Evolutionary conservation across 805 yeast genomes (phyloP).

Genomic region (Kodamaea laetipori): DNA sequence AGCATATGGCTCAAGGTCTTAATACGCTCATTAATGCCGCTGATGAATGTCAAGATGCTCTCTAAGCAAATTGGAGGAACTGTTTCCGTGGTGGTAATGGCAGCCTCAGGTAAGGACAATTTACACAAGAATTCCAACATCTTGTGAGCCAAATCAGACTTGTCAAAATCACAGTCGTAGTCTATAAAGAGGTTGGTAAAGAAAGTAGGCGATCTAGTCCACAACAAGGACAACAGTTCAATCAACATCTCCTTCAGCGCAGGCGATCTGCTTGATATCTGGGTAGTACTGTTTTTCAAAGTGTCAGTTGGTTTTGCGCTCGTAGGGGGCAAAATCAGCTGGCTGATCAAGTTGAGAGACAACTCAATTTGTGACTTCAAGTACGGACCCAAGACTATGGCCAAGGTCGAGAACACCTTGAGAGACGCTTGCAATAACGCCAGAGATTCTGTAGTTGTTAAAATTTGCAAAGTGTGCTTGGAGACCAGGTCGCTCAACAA

Average conservation of each 20-base stretch:
- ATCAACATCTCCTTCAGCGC: constrained; percentile 74
- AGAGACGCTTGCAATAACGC: constrained; percentile 73
- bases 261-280: constrained; percentile 30
- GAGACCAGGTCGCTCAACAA: constrained; percentile 80
- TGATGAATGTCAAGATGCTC: constrained; percentile 72
- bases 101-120: constrained; percentile 83
- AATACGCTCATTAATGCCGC: constrained; percentile 58
- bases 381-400: constrained; percentile 62
- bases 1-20: constrained; percentile 26
- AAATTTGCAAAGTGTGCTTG: constrained; percentile 78
- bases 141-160: constrained; percentile 71
- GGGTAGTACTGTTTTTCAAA: constrained; percentile 19
- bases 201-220: constrained; percentile 79
- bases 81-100: constrained; percentile 72
- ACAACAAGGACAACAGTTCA: constrained; percentile 78
- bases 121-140: constrained; percentile 72
- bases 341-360: constrained; percentile 63
- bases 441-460: constrained; percentile 73
- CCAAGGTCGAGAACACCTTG: constrained; percentile 71
- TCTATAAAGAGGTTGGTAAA: constrained; percentile 76
- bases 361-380: constrained; percentile 82
- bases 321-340: constrained; percentile 49
- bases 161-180: constrained; percentile 89
- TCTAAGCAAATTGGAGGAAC: constrained; percentile 95
- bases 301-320: constrained; percentile 24